Evolutionary conservation across 2,329 filamentous ascomycete genomes (phyloP), one percentile per base, ranked within the genome.

Genomic region (Fusarium sp.): DNA sequence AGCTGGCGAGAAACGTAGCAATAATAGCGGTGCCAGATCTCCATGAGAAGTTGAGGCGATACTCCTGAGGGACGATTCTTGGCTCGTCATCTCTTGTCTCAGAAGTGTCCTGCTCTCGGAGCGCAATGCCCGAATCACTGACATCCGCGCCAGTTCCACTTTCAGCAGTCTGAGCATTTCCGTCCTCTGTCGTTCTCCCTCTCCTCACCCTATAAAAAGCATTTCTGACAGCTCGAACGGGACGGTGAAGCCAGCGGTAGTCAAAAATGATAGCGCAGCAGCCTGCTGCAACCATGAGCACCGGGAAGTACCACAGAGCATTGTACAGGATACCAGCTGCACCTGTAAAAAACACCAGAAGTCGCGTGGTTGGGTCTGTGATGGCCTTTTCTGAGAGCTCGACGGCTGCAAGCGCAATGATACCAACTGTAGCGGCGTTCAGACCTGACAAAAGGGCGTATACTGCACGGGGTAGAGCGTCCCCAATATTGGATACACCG

Each of bases 281-380:
- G 6, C 62, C 62, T 0, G 32, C 8, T 1, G 14, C 32, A n/a
- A 54, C 20, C 0, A 65, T 60, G 0, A 93, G 73, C 0, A 87
- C 71, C 0, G 91, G 91, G 45, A 92, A 93, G 68, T 91, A 94
- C 91, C 91, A 94, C 0, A 93, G 77, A 0, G 90, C 86, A 49
- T 88, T 92, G 70, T 93, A 93, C 48, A 91, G 81, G 67, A 93
- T 78, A 0, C 90, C 91, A 0, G 89, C 90, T 10, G 84, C 82
- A 1, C 82, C 91, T 4, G 85, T 85, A 8, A 89, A 71, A 14
- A 92, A 89, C 0, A 93, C 87, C 3, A 93, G 69, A 0, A 89
- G 78, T 2, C 90, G 80, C 0, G 90, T 89, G 4, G 91, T 47
- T 20, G 81, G 81, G 72, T 93, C 90, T 0, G 85, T 88, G 55